Conservation (phyloP, 495 filamentous ascomycete species). For the Penicillium cataractarum region DNA sequence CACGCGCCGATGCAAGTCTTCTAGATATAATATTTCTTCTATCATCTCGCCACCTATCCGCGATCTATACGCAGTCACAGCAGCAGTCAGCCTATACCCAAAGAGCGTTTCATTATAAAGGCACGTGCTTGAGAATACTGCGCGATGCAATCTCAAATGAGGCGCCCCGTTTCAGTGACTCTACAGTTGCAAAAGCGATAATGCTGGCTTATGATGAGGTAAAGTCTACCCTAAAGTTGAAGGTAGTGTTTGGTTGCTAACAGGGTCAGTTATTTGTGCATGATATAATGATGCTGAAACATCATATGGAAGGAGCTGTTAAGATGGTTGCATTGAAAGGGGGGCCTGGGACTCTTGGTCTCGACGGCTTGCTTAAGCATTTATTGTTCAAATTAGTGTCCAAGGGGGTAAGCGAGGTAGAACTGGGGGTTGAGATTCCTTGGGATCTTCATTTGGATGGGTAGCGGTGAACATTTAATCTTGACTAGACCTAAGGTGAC, state of each 20-base stretch:
- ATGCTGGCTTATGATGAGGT: conserved; percentile 35
- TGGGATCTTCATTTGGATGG: neutral
- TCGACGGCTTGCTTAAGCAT: conserved; percentile 24
- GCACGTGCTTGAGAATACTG: conserved; percentile 8
- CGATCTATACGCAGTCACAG: neutral
- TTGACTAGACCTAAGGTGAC: too few species aligned
- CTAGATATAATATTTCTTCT: conserved; percentile 18
- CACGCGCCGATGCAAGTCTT: conserved; percentile 11
- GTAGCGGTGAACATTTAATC: too few species aligned
- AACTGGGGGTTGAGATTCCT: neutral
- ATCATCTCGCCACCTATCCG: conserved; percentile 15
- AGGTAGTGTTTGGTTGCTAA: neutral
- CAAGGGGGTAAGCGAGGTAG: conserved; percentile 11
- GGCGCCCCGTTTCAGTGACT: conserved; percentile 23
- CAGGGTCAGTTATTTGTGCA: conserved; percentile 17
- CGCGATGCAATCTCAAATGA: conserved; percentile 14
- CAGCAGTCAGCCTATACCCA: conserved; percentile 10
- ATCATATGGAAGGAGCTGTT: conserved; percentile 25
- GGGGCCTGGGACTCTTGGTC: conserved; percentile 21
- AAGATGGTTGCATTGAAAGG: conserved; percentile 27
- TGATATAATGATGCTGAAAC: conserved; percentile 23
- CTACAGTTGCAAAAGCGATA: conserved; percentile 25
- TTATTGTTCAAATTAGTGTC: conserved; percentile 23
- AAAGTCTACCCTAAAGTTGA: neutral
- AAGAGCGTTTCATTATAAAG: conserved; percentile 16